Evolutionary conservation across 176 grass and related monocot genomes (phyloP).

Genomic region (Aegilops tauschii): DNA sequence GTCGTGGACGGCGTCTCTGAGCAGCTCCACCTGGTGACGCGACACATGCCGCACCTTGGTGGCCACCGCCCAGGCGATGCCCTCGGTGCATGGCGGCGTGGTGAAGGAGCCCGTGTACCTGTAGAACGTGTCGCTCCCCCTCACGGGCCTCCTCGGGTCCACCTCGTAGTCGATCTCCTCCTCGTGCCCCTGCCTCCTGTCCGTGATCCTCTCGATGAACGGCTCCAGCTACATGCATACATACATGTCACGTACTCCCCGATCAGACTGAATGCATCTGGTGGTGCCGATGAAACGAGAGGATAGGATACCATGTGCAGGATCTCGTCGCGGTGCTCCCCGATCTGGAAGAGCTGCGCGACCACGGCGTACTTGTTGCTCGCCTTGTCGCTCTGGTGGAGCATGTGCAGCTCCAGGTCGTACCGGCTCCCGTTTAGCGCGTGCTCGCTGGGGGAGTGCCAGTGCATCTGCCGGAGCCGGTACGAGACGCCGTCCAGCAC

Average conservation of each 20-base stretch:
- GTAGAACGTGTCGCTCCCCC: slow-evolving; percentile 56
- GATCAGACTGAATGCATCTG: no score
- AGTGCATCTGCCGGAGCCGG: slow-evolving; percentile 69
- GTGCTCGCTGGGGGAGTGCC: slow-evolving; percentile 90
- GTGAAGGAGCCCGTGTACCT: slow-evolving; percentile 77
- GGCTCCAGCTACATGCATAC: slow-evolving; percentile 40
- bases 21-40: slow-evolving; percentile 44
- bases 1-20: slow-evolving; percentile 61
- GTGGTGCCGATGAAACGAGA: neutral
- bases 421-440: slow-evolving; percentile 53
- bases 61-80: slow-evolving; percentile 58
- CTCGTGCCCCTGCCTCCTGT: slow-evolving; percentile 31
- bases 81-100: slow-evolving; percentile 78
- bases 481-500: slow-evolving; percentile 53
- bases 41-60: slow-evolving; percentile 50
- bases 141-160: slow-evolving; percentile 38
- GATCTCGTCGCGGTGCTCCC: slow-evolving; percentile 33
- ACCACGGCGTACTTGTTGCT: slow-evolving; percentile 43
- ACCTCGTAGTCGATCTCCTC: slow-evolving; percentile 37
- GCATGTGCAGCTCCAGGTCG: slow-evolving; percentile 74
- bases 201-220: slow-evolving; percentile 41
- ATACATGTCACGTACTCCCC: no score
- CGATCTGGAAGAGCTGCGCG: slow-evolving; percentile 52
- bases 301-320: slow-evolving; percentile 34
- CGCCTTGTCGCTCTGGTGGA: slow-evolving; percentile 42